Base-by-base conservation (phyloP, 1,284 basidiomycete species). In the Inonotus obliquus region DNA sequence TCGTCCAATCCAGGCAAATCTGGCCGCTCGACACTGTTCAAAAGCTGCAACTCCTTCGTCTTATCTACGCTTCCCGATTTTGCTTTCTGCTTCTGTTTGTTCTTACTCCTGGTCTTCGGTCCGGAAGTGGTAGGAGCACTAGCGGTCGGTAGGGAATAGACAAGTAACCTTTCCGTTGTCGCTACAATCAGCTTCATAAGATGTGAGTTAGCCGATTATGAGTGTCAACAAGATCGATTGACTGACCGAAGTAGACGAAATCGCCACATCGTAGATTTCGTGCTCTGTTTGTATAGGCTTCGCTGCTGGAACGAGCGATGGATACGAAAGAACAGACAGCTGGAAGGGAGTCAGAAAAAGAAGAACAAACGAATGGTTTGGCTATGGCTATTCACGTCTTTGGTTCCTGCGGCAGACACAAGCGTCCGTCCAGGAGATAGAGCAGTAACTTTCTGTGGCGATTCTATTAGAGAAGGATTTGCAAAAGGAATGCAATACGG, bases 221-320 rank as follows among this genome's bases (percentile, higher is more conserved):
- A 65, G 17, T 53, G 29, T 48, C 58, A 45, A 48, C 1, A 19
- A 37, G 17, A 19, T 44, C 23, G 4, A 29, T n/a, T 32, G 37
- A 11, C 58, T 57, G 23, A 85, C 84, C 37, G 72, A 76, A 5
- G 74, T 77, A 10, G 75, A 70, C 17, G 86, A 86, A 73, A 93
- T 86, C 7, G 86, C 77, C 10, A 80, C 85, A 67, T 92, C 91
- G 67, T 90, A 93, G 51, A 93, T 85, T 70, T 92, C 89, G 58
- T 83, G 84, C 27, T 83, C 80, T 10, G 81, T 75, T 54, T 70
- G 69, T 52, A 91, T 71, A 2, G 82, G 69, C 11, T 75, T 71
- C 14, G 76, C 78, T 1, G 78, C 70, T 3, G 79, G 79, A 7
- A 72, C 70, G 51, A 96, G 79, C 3, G 83, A 81, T 1, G 90